phyloP scores from a whole-genome alignment of 371 early-diverging fungal genomes.

The Funneliformis caledonium region DNA sequence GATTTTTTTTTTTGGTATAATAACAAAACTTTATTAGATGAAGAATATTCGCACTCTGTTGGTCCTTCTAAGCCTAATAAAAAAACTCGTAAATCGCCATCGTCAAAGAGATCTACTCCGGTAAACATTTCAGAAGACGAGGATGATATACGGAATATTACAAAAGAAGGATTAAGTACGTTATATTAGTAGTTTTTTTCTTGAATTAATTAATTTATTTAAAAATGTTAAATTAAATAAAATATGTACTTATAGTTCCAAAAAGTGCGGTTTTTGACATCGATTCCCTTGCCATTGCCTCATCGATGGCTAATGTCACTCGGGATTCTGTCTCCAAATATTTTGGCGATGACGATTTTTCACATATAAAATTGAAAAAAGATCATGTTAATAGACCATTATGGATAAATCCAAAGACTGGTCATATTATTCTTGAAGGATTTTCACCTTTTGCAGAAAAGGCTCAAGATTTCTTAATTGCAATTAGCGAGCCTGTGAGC shows the following conservation, averaged over 20 bases:
- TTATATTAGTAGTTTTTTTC: background rate
- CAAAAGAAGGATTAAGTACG: background rate
- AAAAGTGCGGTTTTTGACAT: slow-evolving; percentile 7
- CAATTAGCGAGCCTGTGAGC: slow-evolving; percentile 98
- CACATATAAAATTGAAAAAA: slow-evolving; percentile 80
- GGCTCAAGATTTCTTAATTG: slow-evolving; percentile 98
- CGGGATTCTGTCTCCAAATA: background rate
- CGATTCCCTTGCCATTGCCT: background rate
- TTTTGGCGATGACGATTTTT: slow-evolving; percentile 73
- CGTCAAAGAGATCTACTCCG: background rate
- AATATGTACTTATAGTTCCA: slow-evolving; percentile 62
- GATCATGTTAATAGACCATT: slow-evolving; percentile 91
- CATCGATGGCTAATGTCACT: background rate
- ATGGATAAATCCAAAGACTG: slow-evolving; percentile 86
- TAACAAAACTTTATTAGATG: background rate
- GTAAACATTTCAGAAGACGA: background rate
- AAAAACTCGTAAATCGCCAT: background rate
- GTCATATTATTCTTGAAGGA: slow-evolving; percentile 96
- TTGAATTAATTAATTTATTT: background rate
- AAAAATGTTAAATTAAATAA: slow-evolving; percentile 8
- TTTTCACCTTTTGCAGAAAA: slow-evolving; percentile 93
- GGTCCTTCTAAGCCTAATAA: background rate
- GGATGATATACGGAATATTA: background rate
- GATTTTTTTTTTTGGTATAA: background rate
- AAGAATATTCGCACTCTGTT: slow-evolving; percentile 49